Percentiles rank a stretch among this genome's conserved stretches.
These are phyloP conservation scores for Volutella citrinella DNA, from an alignment of 2,329 filamentous ascomycete species.

Conservation along the genomic window DNA sequence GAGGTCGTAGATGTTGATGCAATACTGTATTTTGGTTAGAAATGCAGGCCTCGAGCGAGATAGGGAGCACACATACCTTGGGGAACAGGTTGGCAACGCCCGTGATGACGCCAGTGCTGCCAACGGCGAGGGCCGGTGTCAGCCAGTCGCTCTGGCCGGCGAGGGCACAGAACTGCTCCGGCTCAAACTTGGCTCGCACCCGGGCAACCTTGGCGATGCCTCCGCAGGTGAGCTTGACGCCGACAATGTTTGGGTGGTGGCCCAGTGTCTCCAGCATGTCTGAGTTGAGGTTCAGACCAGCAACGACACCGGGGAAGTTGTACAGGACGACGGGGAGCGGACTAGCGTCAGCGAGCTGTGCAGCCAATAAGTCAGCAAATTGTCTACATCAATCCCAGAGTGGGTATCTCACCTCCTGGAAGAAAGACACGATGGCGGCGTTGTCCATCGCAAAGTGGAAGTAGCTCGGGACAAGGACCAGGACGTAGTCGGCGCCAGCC, in stretches of 20 bases:
- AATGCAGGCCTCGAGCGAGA: no score
- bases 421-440: no score
- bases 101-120: constrained; percentile 68
- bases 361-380: no score
- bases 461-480: constrained; percentile 68
- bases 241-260: constrained; percentile 54
- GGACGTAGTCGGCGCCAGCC: constrained; percentile 64
- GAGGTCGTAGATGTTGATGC: no score
- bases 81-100: constrained; percentile 70
- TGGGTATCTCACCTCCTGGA: no score
- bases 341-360: constrained; percentile 56
- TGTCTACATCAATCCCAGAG: no score
- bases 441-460: no score
- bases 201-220: constrained; percentile 58
- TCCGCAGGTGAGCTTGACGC: constrained; percentile 61
- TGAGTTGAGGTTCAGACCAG: constrained; percentile 57
- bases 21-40: no score
- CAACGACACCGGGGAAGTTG: constrained; percentile 60
- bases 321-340: constrained; percentile 61
- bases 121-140: constrained; percentile 65
- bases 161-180: constrained; percentile 60
- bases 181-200: constrained; percentile 24
- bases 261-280: constrained; percentile 53
- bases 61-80: constrained; percentile 60
- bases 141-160: constrained; percentile 73